A percentile compares a stretch with the other conserved stretches of the same genome.
Conservation (phyloP, 2,329 filamentous ascomycete species). For the Drechmeria coniospora region DNA sequence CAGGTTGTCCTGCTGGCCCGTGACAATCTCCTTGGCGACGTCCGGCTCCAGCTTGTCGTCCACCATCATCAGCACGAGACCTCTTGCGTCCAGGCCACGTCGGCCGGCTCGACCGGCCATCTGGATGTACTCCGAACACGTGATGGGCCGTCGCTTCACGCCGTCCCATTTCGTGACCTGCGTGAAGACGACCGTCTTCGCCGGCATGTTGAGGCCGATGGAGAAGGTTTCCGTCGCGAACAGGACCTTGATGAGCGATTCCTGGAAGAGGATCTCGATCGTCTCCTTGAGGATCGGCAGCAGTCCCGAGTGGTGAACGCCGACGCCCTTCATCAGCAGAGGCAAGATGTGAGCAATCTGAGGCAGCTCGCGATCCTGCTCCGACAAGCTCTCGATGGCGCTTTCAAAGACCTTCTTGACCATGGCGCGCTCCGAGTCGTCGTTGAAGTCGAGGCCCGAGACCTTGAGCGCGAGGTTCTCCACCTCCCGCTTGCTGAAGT, state of each 20-base stretch:
- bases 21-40: conserved; percentile 87
- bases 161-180: conserved; percentile 94
- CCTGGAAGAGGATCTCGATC: conserved; percentile 97
- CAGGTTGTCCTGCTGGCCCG: conserved; percentile 89
- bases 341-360: conserved; percentile 88
- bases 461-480: conserved; percentile 81
- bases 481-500: conserved; percentile 96
- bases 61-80: conserved; percentile 99
- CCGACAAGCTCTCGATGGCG: conserved; percentile 81
- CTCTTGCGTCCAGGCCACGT: conserved; percentile 90
- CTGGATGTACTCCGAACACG: conserved; percentile 91
- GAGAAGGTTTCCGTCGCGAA: conserved; percentile 98
- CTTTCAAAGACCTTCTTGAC: conserved; percentile 88
- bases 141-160: conserved; percentile 62
- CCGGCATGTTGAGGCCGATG: conserved; percentile 97
- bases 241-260: conserved; percentile 91
- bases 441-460: conserved; percentile 81
- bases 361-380: conserved; percentile 75
- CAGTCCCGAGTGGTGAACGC: conserved; percentile 91
- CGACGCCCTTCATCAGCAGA: conserved; percentile 77
- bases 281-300: conserved; percentile 95
- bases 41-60: conserved; percentile 91
- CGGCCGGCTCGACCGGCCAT: conserved; percentile 97
- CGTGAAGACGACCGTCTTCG: conserved; percentile 98
- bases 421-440: conserved; percentile 88